phyloP scores from a whole-genome alignment of 345 rosid genomes.

The Euphorbia peplus region DNA sequence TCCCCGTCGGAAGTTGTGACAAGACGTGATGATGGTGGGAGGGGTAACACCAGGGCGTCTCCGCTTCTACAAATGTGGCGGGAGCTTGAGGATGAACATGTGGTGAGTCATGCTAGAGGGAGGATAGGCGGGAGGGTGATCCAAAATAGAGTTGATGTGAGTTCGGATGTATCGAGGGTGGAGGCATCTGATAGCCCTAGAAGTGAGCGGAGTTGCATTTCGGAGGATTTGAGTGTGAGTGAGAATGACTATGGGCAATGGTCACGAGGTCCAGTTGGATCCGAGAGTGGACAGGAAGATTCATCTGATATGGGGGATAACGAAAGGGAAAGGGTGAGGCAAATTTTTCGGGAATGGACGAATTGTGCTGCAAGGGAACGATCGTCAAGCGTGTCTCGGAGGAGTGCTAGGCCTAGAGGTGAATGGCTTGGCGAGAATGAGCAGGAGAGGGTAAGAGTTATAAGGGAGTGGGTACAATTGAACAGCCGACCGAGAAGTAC shows the following conservation, averaged over 20 bases:
- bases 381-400: constrained; percentile 38
- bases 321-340: constrained; percentile 89
- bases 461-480: constrained; percentile 85
- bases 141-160: constrained; percentile 41
- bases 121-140: constrained; percentile 46
- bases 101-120: constrained; percentile 55
- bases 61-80: constrained; percentile 79
- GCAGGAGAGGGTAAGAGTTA: constrained; percentile 85
- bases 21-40: constrained; percentile 51
- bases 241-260: constrained; percentile 58
- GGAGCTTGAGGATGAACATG: constrained; percentile 87
- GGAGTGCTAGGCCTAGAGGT: constrained; percentile 47
- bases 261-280: constrained; percentile 45
- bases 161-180: constrained; percentile 34
- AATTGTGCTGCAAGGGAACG: constrained; percentile 54
- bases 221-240: constrained; percentile 40
- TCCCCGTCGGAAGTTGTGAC: constrained; percentile 54
- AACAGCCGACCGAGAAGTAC: constrained; percentile 63
- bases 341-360: constrained; percentile 84
- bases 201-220: constrained; percentile 36
- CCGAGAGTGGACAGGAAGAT: constrained; percentile 54
- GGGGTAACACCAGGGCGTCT: constrained; percentile 66
- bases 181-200: constrained; percentile 39
- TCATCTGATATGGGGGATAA: constrained; percentile 64
- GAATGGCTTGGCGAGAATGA: constrained; percentile 91